Evolutionary conservation across 768 basidiomycete species (phyloP).

Genomic region (Boletus vermiculosoides): DNA sequence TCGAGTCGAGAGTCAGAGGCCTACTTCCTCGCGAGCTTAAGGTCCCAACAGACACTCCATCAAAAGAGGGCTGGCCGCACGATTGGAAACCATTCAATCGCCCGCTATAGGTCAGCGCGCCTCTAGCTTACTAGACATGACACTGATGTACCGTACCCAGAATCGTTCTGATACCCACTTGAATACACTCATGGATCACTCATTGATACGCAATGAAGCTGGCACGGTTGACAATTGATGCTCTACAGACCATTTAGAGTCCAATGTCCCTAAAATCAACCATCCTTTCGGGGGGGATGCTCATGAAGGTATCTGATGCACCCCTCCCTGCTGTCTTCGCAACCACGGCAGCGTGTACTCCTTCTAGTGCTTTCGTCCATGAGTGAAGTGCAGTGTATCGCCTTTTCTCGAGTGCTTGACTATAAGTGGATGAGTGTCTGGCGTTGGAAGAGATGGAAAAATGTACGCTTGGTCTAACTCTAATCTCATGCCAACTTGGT

Average conservation of each 20-base stretch:
- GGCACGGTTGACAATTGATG: slow-evolving; percentile 2
- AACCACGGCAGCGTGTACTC: slow-evolving; percentile 73
- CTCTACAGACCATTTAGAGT: slow-evolving; percentile 16
- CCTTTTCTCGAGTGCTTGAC: slow-evolving; percentile 85
- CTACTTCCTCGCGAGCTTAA: slow-evolving; percentile 86
- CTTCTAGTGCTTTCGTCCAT: slow-evolving; percentile 81
- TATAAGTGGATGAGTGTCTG: slow-evolving; percentile 31
- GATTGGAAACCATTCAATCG: slow-evolving; percentile 73
- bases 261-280: slow-evolving; percentile 30
- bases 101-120: slow-evolving; percentile 36
- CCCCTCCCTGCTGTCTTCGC: slow-evolving; percentile 57
- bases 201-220: slow-evolving; percentile 2
- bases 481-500: slow-evolving; percentile 91
- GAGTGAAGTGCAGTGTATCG: slow-evolving; percentile 77
- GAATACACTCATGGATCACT: neutral
- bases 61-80: slow-evolving; percentile 80
- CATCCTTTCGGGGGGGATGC: slow-evolving; percentile 33
- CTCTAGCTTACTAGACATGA: neutral
- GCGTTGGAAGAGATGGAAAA: neutral
- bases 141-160: slow-evolving; percentile 5
- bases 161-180: neutral
- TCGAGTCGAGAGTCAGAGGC: slow-evolving; percentile 76
- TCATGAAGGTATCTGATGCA: slow-evolving; percentile 34
- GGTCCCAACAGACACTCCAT: slow-evolving; percentile 83
- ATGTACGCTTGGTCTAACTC: slow-evolving; percentile 83